Percentiles rank a stretch among this genome's conserved stretches.
Conservation (phyloP, 2,329 filamentous ascomycete genomes). For the Endothia cerciana region DNA sequence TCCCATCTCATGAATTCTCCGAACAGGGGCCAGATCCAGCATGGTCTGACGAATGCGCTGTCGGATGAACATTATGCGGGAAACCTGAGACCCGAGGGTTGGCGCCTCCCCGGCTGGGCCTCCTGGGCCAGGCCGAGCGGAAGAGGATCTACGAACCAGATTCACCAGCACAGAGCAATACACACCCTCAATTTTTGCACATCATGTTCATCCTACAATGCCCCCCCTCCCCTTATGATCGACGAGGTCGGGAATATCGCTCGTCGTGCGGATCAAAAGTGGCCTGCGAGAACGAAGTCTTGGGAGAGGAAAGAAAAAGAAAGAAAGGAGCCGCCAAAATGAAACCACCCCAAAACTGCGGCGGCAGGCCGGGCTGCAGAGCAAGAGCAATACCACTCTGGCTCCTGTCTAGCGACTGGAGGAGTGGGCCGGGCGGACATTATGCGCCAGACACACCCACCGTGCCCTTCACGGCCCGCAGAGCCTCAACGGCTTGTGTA, state of each 20-base stretch:
- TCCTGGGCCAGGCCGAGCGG: neutral
- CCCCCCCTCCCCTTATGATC: neutral
- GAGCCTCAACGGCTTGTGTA: constrained; percentile 14
- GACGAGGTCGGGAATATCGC: neutral
- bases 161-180: neutral
- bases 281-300: neutral
- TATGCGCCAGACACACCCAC: constrained; percentile 4
- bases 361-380: neutral
- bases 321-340: no score
- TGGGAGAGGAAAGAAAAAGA: no score
- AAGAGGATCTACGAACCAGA: constrained; percentile 16
- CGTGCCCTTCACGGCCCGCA: constrained; percentile 13
- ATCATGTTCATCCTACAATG: neutral
- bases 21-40: neutral
- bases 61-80: constrained; percentile 18
- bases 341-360: no score
- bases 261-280: neutral
- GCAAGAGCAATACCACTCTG: neutral
- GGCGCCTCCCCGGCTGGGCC: no score
- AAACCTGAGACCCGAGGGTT: constrained; percentile 7
- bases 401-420: neutral
- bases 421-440: neutral
- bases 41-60: constrained; percentile 21
- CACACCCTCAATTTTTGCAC: neutral
- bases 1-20: constrained; percentile 15